phyloP scores from a whole-genome alignment of 1,284 basidiomycete species.

The Mycosarcoma maydis region DNA sequence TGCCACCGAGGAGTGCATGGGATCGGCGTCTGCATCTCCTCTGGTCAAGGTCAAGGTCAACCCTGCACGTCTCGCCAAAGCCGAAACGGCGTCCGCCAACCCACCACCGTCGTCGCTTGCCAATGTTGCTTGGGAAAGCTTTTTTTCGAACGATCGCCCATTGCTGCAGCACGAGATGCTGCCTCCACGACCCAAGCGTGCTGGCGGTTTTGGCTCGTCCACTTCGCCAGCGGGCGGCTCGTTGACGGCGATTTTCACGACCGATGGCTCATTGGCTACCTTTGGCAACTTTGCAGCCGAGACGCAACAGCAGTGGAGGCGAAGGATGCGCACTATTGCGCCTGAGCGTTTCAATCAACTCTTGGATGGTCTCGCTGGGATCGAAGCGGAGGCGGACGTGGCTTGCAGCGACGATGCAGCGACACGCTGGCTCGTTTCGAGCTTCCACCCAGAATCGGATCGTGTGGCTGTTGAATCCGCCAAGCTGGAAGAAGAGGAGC shows the following conservation, averaged over 20 bases:
- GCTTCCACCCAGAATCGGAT: slow-evolving; percentile 41
- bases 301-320: slow-evolving; percentile 35
- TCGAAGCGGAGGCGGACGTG: slow-evolving; percentile 6
- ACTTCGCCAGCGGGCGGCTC: slow-evolving; percentile 24
- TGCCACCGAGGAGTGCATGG: slow-evolving; percentile 12
- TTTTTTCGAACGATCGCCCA: slow-evolving; percentile 49
- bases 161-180: slow-evolving; percentile 55
- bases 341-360: slow-evolving; percentile 47
- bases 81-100: slow-evolving; percentile 28
- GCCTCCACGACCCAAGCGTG: slow-evolving; percentile 40
- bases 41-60: slow-evolving; percentile 27
- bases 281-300: slow-evolving; percentile 39
- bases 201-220: slow-evolving; percentile 30
- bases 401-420: slow-evolving; percentile 7
- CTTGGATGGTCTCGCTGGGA: slow-evolving; percentile 39
- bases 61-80: slow-evolving; percentile 14
- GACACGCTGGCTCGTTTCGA: slow-evolving; percentile 39
- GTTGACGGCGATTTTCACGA: slow-evolving; percentile 36
- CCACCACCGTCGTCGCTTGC: slow-evolving; percentile 48
- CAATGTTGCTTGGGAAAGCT: slow-evolving; percentile 49
- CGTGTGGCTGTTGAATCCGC: slow-evolving; percentile 44
- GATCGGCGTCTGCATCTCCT: slow-evolving; percentile 16
- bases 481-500: slow-evolving; percentile 49
- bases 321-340: slow-evolving; percentile 40
- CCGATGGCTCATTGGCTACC: slow-evolving; percentile 35